Conservation (phyloP, 345 rosid species). For the Camelina neglecta region DNA sequence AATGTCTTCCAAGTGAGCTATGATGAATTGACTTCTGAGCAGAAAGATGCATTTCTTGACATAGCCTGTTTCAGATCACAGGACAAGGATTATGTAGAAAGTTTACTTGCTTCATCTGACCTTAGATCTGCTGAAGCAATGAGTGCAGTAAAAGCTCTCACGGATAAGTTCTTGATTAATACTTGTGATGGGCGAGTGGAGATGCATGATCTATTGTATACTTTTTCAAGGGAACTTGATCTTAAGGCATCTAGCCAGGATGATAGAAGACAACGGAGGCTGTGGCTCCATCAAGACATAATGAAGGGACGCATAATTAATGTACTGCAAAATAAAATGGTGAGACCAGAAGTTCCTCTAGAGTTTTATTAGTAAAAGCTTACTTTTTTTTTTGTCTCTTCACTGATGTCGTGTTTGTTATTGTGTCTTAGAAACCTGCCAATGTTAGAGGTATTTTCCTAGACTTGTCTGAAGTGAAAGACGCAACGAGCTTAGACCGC, state of each 20-base stretch:
- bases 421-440: background rate
- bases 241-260: background rate
- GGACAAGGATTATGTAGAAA: background rate
- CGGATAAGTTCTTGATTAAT: constrained; percentile 38
- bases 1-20: constrained; percentile 36
- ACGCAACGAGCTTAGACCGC: background rate
- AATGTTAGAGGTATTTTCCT: constrained; percentile 37
- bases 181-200: background rate
- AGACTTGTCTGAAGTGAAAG: constrained; percentile 21
- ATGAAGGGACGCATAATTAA: background rate
- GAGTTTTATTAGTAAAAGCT: background rate
- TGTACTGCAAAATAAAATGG: constrained; percentile 9
- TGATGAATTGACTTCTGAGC: constrained; percentile 31
- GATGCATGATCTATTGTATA: constrained; percentile 49
- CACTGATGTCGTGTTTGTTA: background rate
- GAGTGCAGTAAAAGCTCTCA: constrained; percentile 17
- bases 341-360: background rate
- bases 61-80: constrained; percentile 44
- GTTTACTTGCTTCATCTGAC: constrained; percentile 26
- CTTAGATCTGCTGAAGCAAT: background rate
- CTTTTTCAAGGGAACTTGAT: constrained; percentile 31
- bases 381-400: background rate
- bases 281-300: constrained; percentile 21
- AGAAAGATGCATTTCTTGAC: constrained; percentile 43
- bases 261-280: background rate